Base-by-base conservation (phyloP, 108 stramenopile genomes). In the Asterionellopsis glacialis region DNA sequence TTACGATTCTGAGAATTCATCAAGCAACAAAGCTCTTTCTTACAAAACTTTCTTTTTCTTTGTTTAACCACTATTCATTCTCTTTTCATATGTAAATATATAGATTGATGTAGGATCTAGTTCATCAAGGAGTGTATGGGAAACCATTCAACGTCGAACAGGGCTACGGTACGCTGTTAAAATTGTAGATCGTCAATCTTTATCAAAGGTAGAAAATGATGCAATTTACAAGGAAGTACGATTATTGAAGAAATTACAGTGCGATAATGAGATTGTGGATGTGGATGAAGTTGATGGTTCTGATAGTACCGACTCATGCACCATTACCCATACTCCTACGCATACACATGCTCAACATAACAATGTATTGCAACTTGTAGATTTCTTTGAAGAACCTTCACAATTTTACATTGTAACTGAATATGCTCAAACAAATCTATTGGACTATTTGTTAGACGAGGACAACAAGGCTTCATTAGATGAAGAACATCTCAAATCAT, bases 361-460 rank as follows among this genome's bases (percentile, higher is more conserved):
- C 7, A 33, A 33, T 33, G 85, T 87, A 61, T 82, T 86, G 60
- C 64, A 80, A 44, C 74, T 94, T 10, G 53, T 86, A 16, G 97
- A 96, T 56, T 96, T 96, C 73, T 92, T 89, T 71, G 90, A 97
- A 63, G 93, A 93, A 44, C 65, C 72, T 13, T 74, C 75, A 5
- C 67, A 79, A 45, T 93, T 87, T 51, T 97, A 90, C 58, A 71
- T 97, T 50, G 91, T 97, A 7, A 86, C 91, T 69, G 92, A 98
- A 61, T 77, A 73, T 26, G 79, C 85, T 67, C 71, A 68, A 21
- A 96, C 33, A 2, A 33, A 33, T 33, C 7, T 33, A 7, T 33
- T 95, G 19, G 98, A 97, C 38, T 95, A 99, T 72, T 85, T 99
- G 0, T 95, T 99, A 52, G 93, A 96, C 69, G 88, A 97, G 64